These are phyloP conservation scores for Tricholoma terreum DNA, from an alignment of 768 basidiomycete species.

Conservation along the genomic window DNA sequence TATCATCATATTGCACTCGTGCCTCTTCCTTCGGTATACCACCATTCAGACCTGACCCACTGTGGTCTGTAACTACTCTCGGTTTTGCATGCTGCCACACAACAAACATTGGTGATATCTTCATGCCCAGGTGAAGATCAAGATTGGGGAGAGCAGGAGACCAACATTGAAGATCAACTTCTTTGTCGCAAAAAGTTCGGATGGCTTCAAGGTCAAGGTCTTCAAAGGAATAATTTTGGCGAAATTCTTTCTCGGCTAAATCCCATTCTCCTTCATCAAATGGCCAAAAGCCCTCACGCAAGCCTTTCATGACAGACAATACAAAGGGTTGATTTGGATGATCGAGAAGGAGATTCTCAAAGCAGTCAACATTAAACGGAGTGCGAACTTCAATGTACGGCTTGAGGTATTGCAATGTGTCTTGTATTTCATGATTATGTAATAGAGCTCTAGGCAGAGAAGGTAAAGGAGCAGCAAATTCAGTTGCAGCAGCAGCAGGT, in stretches of 20 bases:
- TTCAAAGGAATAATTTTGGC: constrained; percentile 12
- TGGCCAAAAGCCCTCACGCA: too few relatives aligned
- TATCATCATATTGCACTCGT: constrained; percentile 8
- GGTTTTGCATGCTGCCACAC: too few relatives aligned
- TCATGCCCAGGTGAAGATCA: constrained; percentile 23
- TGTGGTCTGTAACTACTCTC: constrained; percentile 25
- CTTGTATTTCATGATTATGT: neutral
- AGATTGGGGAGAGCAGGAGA: constrained; percentile 1
- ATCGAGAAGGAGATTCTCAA: constrained; percentile 15
- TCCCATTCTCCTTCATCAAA: constrained; percentile 22
- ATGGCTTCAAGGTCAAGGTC: constrained; percentile 12
- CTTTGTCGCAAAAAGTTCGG: constrained; percentile 14
- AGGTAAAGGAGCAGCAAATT: neutral
- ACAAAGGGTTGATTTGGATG: too few relatives aligned
- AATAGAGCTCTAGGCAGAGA: neutral
- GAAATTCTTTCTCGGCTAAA: neutral
- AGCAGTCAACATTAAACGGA: constrained; percentile 22
- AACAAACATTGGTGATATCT: constrained; percentile 23
- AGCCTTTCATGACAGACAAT: too few relatives aligned
- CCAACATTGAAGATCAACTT: constrained; percentile 17
- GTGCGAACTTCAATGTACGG: constrained; percentile 21
- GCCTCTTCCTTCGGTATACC: constrained; percentile 3
- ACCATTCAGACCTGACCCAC: constrained; percentile 15
- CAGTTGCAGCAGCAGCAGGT: neutral
- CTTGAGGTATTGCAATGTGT: neutral